A percentile compares a stretch with the other conserved stretches of the same genome.
Evolutionary conservation across 2,329 filamentous ascomycete species (phyloP).

Genomic region (Myriosclerotinia curreyana): DNA sequence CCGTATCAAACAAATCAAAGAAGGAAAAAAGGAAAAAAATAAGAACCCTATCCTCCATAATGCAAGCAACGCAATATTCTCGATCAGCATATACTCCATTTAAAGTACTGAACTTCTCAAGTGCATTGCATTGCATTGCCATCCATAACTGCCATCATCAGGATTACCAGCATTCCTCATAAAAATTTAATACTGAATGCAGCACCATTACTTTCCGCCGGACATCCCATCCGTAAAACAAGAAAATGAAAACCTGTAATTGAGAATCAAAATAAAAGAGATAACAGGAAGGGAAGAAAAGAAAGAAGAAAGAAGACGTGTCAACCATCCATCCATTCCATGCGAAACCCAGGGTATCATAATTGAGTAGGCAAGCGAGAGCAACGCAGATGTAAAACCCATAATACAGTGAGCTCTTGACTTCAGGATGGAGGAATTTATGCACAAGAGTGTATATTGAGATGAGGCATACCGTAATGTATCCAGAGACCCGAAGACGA

Average conservation of each 20-base stretch:
- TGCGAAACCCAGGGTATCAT: neutral
- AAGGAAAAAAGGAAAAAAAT: neutral
- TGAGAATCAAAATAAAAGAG: neutral
- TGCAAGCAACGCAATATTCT: neutral
- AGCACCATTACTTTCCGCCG: neutral
- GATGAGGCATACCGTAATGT: neutral
- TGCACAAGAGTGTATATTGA: neutral
- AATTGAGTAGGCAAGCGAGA: too few species aligned
- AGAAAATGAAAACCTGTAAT: neutral
- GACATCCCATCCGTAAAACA: neutral
- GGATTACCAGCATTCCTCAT: neutral
- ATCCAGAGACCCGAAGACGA: neutral
- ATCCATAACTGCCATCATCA: neutral
- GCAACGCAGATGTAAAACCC: too few species aligned
- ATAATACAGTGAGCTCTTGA: too few species aligned
- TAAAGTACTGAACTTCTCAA: neutral
- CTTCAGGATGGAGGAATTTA: too few species aligned
- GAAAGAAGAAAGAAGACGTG: neutral
- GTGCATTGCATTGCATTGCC: neutral
- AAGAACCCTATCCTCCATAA: neutral
- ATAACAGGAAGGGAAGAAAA: neutral
- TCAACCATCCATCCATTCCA: neutral
- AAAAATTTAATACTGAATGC: neutral
- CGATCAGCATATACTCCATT: neutral
- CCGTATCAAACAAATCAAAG: neutral